Evolutionary conservation across 179 eudicot genomes (phyloP).

Genomic region (Dionaea muscipula): DNA sequence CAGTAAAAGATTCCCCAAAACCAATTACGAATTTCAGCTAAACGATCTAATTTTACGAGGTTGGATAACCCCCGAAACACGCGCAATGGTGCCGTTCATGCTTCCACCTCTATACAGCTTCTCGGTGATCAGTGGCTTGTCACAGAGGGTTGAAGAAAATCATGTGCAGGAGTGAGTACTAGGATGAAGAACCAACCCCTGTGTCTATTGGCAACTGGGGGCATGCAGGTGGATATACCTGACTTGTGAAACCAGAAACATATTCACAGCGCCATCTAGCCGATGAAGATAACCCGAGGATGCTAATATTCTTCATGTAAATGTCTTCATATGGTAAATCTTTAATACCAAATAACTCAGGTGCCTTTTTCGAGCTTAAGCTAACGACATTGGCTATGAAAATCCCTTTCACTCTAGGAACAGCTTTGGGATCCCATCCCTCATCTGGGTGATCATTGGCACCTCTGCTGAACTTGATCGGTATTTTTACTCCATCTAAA

Average conservation of each 20-base stretch:
- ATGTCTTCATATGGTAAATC: slow-evolving; percentile 12
- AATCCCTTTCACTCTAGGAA: slow-evolving; percentile 54
- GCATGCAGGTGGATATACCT: background rate
- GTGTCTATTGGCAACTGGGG: background rate
- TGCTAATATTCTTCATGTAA: slow-evolving; percentile 55
- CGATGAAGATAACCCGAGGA: slow-evolving; percentile 25
- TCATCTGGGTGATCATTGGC: slow-evolving; percentile 91
- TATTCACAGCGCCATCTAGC: slow-evolving; percentile 7
- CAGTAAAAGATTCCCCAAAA: too few species aligned
- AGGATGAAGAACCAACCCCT: background rate
- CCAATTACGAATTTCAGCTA: too few species aligned
- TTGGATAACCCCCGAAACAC: too few species aligned
- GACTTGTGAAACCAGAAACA: slow-evolving; percentile 5
- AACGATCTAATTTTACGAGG: too few species aligned
- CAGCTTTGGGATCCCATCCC: slow-evolving; percentile 62
- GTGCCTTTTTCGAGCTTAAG: slow-evolving; percentile 41
- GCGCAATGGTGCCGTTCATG: too few species aligned
- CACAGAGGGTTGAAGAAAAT: too few species aligned
- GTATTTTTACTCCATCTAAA: slow-evolving; percentile 72
- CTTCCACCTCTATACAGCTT: too few species aligned
- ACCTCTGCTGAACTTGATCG: slow-evolving; percentile 80
- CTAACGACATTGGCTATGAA: slow-evolving; percentile 56
- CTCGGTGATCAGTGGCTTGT: too few species aligned
- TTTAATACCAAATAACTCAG: slow-evolving; percentile 25
- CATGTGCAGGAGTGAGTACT: background rate